Evolutionary conservation across 139 green algal species (phyloP).

Genomic region (Tetratostichococcus sp.): DNA sequence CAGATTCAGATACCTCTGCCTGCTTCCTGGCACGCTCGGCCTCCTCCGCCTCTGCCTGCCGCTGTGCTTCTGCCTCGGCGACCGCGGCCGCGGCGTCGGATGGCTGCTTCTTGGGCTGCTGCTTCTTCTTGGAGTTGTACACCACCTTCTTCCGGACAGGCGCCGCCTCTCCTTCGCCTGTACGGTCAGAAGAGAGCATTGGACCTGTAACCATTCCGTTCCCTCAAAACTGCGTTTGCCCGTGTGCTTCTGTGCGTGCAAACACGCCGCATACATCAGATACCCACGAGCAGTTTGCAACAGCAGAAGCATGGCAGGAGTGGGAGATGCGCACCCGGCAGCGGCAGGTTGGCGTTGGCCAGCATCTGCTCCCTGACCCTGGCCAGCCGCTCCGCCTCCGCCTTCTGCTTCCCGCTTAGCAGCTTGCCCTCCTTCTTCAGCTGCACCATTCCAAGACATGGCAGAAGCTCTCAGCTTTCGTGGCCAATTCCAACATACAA

Average conservation of each 20-base stretch:
- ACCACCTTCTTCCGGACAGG: slow-evolving; percentile 58
- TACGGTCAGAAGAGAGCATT: not conserved
- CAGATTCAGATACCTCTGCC: too few species aligned
- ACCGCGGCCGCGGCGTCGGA: not conserved
- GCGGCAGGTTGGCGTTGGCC: slow-evolving; percentile 42
- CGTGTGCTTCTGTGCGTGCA: too few species aligned
- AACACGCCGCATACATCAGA: too few species aligned
- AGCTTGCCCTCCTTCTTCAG: slow-evolving; percentile 85
- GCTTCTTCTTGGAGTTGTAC: slow-evolving; percentile 67
- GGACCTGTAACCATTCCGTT: too few species aligned
- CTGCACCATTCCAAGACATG: too few species aligned
- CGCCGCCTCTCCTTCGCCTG: slow-evolving; percentile 2
- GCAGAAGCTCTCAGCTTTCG: too few species aligned
- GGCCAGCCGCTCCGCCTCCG: slow-evolving; percentile 80
- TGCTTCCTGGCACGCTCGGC: not conserved
- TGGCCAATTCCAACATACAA: too few species aligned
- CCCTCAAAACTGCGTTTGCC: too few species aligned
- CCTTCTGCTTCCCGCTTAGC: slow-evolving; percentile 89
- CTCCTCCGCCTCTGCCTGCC: slow-evolving; percentile 10
- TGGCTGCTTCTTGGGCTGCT: slow-evolving; percentile 33
- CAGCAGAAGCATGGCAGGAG: not conserved
- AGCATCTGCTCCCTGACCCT: slow-evolving; percentile 83
- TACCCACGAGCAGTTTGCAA: too few species aligned
- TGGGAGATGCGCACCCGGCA: not conserved
- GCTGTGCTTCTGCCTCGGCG: slow-evolving; percentile 11